phyloP scores from a whole-genome alignment of 2,329 filamentous ascomycete genomes.

The Sporothrix pseudoabietina region DNA sequence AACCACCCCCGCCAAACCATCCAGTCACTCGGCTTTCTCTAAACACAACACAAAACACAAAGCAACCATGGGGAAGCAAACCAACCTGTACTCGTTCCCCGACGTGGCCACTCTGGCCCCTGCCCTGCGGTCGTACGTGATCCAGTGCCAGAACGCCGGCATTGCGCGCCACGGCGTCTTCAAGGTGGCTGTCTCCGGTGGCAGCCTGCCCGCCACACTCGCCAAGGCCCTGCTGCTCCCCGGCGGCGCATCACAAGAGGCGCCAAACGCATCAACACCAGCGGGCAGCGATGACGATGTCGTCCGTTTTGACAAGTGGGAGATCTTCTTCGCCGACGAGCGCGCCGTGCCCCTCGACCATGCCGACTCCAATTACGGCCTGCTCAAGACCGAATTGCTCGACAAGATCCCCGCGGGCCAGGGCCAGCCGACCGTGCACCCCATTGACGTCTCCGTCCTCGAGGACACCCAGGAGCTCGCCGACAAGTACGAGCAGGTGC shows the following conservation, averaged over 20 bases:
- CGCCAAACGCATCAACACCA: not conserved
- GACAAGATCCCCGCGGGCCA: conserved; percentile 76
- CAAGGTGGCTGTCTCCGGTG: conserved; percentile 90
- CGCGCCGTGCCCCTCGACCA: conserved; percentile 90
- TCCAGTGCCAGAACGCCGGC: conserved; percentile 78
- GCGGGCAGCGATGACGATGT: conserved; percentile 56
- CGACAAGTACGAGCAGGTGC: conserved; percentile 86
- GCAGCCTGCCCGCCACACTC: conserved; percentile 85
- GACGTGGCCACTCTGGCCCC: conserved; percentile 69
- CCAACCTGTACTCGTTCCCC: conserved; percentile 80
- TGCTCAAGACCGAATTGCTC: conserved; percentile 84
- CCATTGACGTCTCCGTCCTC: conserved; percentile 68
- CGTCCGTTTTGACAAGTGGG: conserved; percentile 83
- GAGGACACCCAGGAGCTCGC: conserved; percentile 88
- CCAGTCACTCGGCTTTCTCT: not conserved
- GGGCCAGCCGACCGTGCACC: conserved; percentile 70
- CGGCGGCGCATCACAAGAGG: conserved; percentile 32
- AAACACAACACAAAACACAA: not conserved
- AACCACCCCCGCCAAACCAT: not conserved
- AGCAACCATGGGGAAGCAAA: conserved; percentile 56
- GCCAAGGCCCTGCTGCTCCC: conserved; percentile 76
- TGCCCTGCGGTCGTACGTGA: conserved; percentile 78
- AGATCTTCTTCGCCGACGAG: conserved; percentile 98
- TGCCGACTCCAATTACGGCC: conserved; percentile 88
- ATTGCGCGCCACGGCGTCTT: conserved; percentile 80